Base-by-base conservation (phyloP, 2,329 filamentous ascomycete genomes). In the Ascochyta fabae region DNA sequence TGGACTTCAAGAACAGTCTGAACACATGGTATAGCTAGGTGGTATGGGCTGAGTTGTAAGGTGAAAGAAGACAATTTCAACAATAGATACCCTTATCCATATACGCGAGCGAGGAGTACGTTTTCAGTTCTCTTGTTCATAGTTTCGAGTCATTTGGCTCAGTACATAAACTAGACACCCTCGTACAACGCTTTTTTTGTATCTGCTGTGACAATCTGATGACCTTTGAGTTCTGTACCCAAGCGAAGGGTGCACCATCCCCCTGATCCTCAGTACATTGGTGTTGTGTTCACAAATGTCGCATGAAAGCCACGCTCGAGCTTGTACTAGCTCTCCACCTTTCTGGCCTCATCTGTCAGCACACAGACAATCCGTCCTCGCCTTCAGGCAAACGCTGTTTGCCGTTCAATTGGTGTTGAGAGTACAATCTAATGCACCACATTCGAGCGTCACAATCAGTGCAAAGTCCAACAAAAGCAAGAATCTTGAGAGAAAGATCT, bases 1-100 rank as follows among this genome's bases (percentile, higher is more conserved):
- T 70, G 1, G 61, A 66, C 53, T 69, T 60, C 57, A 64, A 62
- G 57, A 38, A 47, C 48, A 51, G 55, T 24, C 24, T 60, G 0
- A 60, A 54, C 53, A 46, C 47, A 5, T 64, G 61, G 61, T 61
- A 58, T 27, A 58, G 61, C 52, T 57, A 54, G 46, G 46, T 47
- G n/a, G 46, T 4, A 38, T 35, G 42, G 23, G 40, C 27, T 48
- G 26, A 15, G 16, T 6, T 40, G 6, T 6, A 7, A 22, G 9
- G 4, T 7, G 27, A 26, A 7, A 10, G 8, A 22, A 3, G 2
- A 33, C 5, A 9, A 1, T 48, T n/a, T 34, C 15, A 35, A 10
- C n/a, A 19, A 3, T 36, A 26, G n/a, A 23, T 19, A 15, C 39
- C 15, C 2, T 15, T 39, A 36, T 35, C 24, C 31, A 24, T 9